These are phyloP conservation scores for Cyanidiococcus yangmingshanensis DNA, from an alignment of 23 red algal species.

Conservation along the genomic window DNA sequence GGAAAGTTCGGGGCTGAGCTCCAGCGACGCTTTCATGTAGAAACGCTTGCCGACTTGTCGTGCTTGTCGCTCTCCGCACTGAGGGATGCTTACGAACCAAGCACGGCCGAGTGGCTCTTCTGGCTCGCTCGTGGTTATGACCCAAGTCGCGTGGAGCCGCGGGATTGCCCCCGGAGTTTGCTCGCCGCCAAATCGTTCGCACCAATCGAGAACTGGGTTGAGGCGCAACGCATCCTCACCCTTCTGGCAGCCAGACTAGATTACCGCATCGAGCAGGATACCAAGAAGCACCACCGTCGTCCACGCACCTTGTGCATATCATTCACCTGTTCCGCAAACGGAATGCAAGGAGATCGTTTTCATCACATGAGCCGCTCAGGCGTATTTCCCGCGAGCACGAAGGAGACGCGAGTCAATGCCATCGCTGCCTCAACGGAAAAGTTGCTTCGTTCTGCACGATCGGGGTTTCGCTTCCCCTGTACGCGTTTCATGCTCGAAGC, in stretches of 20 bases:
- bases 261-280: background rate
- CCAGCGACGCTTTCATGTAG: background rate
- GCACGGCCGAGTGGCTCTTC: slow-evolving; percentile 10
- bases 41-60: slow-evolving; percentile 18
- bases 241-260: background rate
- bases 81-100: background rate
- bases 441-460: background rate
- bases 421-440: background rate
- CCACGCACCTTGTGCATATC: background rate
- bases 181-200: slow-evolving; percentile 11
- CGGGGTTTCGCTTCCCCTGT: slow-evolving; percentile 6
- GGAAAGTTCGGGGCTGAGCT: slow-evolving; percentile 64
- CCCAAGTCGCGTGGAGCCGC: slow-evolving; percentile 1
- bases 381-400: background rate
- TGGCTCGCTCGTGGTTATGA: slow-evolving; percentile 9
- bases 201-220: background rate
- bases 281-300: background rate
- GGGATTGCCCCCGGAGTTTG: background rate
- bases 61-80: background rate
- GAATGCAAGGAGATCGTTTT: background rate
- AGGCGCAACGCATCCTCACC: background rate
- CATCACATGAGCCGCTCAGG: background rate
- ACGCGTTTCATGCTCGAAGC: background rate
- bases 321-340: background rate
- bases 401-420: background rate